Conservation (phyloP, 78 protist genomes). For the Monosiga brevicollis region DNA sequence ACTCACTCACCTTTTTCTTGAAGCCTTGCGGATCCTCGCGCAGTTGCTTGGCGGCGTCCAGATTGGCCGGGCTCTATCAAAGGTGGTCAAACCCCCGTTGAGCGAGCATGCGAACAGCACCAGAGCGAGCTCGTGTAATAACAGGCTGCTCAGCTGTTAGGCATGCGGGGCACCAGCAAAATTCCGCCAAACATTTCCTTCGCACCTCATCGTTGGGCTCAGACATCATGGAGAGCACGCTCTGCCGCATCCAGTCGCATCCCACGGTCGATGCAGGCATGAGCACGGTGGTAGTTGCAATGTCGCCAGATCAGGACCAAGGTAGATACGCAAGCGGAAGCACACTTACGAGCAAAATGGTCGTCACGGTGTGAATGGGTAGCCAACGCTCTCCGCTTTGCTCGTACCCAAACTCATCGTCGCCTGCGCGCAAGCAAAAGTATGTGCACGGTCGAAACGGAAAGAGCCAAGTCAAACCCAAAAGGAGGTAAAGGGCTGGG, state of each 20-base stretch:
- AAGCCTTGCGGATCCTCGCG: slow-evolving; percentile 18
- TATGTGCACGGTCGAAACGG: too few species aligned
- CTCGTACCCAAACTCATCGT: slow-evolving; percentile 86
- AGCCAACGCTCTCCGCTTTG: slow-evolving; percentile 63
- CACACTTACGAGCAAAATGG: slow-evolving; percentile 28
- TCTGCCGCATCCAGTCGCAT: slow-evolving; percentile 52
- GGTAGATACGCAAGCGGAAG: slow-evolving; percentile 5
- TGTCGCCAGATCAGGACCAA: background rate
- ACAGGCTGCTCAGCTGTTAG: background rate
- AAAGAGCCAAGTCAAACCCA: too few species aligned
- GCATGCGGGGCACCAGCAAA: background rate
- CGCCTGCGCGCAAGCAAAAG: too few species aligned
- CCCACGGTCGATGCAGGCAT: background rate
- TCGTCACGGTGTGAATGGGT: slow-evolving; percentile 49
- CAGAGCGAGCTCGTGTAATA: background rate
- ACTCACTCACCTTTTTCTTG: slow-evolving; percentile 40
- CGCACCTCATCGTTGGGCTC: slow-evolving; percentile 75
- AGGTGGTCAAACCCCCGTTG: background rate
- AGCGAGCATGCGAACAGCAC: background rate
- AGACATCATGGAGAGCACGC: slow-evolving; percentile 81
- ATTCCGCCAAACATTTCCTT: background rate
- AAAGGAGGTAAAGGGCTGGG: too few species aligned
- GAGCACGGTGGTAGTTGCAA: background rate
- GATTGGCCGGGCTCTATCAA: slow-evolving; percentile 80
- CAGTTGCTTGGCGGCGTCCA: slow-evolving; percentile 84